These are phyloP conservation scores for Alisma plantagoaquatica DNA, from an alignment of 106 monocot genomes.

Conservation along the genomic window DNA sequence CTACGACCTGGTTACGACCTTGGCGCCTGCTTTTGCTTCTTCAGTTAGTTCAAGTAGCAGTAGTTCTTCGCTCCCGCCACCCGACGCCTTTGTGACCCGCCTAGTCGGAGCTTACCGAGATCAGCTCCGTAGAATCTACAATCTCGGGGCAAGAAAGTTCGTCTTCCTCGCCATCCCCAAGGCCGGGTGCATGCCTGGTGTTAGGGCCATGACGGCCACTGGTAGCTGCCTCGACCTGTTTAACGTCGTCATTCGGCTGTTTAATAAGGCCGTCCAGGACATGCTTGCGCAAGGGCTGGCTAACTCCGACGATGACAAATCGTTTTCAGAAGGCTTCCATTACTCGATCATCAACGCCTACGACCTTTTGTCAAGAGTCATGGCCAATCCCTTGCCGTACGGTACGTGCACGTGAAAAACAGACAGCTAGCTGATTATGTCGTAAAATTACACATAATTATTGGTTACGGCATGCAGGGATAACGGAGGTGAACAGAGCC, in stretches of 20 bases:
- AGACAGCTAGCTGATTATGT: no score
- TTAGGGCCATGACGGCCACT: neutral
- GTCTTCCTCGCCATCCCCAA: neutral
- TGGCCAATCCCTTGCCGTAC: neutral
- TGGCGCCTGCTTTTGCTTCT: neutral
- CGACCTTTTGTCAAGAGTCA: neutral
- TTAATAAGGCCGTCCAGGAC: neutral
- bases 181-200: slow-evolving; percentile 3
- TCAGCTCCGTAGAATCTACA: slow-evolving; percentile 6
- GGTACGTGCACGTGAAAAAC: no score
- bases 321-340: neutral
- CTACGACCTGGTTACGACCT: slow-evolving; percentile 28
- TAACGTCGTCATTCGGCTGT: neutral
- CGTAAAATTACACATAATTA: no score
- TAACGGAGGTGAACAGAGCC: no score
- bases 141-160: slow-evolving; percentile 13
- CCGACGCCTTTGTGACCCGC: neutral
- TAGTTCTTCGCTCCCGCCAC: neutral
- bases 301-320: neutral
- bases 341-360: neutral
- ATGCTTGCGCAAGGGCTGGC: no score
- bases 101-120: neutral
- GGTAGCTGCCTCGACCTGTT: slow-evolving; percentile 2
- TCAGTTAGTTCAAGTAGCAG: neutral
- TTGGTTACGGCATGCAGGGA: no score